Base-by-base conservation (phyloP, 2,329 filamentous ascomycete genomes). In the Metarhizium anisopliae region DNA sequence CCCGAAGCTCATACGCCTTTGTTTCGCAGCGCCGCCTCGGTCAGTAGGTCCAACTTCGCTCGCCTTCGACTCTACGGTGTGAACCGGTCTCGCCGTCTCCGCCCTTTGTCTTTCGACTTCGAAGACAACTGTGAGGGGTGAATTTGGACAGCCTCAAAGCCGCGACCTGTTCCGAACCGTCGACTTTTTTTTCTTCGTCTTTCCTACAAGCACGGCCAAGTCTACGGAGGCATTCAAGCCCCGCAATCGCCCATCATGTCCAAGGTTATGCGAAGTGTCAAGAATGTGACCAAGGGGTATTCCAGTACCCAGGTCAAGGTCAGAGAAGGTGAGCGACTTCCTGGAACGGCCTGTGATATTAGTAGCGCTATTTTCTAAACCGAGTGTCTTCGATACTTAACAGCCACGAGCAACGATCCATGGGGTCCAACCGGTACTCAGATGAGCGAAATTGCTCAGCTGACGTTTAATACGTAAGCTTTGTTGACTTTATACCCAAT, bases 221-320 rank as follows among this genome's bases (percentile, higher is more conserved):
- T 4, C 14, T 18, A 51, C 43, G 42, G 56, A 56, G 56, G 51
- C 55, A 40, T 13, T 29, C 18, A 45, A 45, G 53, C 49, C 54
- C 47, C 50, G 25, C 56, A 59, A 56, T 64, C 63, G 68, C 66
- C 70, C 72, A 70, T 52, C 69, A 99, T 99, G 94, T 96, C 93
- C 58, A 95, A 95, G 77, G 91, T 97, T 71, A 90, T 97, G 70
- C 84, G 94, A 74, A 95, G 90, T 71, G 92, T 97, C 68, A 97
- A 96, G 79, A 99, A 97, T 80, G 93, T 99, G 74, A 97, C 94
- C 72, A 99, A 97, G 78, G 94, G 94, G 66, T 99, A 99, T 72
- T 96, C 93, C 40, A 86, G 82, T 62, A 90, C 95, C 66, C 93
- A 99, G 80, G 90, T 97, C 72, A 97, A 97, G 79, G 94, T 99